Evolutionary conservation across 345 rosid species (phyloP), one percentile per base, ranked within the genome.

Genomic region (Populus deltoides): DNA sequence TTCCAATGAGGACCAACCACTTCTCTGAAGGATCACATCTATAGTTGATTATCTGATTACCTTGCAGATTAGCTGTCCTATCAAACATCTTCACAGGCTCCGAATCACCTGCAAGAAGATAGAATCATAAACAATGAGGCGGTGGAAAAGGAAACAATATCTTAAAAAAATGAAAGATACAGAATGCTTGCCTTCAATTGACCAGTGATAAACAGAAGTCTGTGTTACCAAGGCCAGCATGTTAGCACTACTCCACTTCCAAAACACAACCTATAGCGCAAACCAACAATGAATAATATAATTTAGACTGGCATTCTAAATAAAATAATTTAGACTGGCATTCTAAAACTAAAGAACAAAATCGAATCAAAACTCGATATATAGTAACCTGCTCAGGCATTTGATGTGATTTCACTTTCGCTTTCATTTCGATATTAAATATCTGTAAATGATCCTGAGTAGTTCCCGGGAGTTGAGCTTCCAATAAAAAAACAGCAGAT

Each of bases 1-100:
- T 94, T 80, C 98, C 98, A 84, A 93, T 86, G 85, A 93, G 85
- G 76, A 94, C 97, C 86, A 94, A 83, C 98, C 98, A 94, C 85
- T 94, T 94, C 85, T 93, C 98, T 8, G 91, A 78, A 57, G 95
- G 93, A 75, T 94, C 97, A 85, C 98, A 94, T 77, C 90, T 90
- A 77, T 94, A 94, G 86, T 94, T 94, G 72, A 94, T 94, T 67
- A 94, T 93, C 89, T 94, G 98, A 86, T 91, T 94, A 86, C 85
- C 92, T 55, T 74, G 82, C 87, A 94, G 83, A 84, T 94, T 94
- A 73, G 97, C 92, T 7, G 97, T 90, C 83, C 98, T 89, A 66
- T 94, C 98, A 83, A 94, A 94, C 93, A 93, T 85, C 87, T 94
- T 94, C 66, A 86, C 89, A 67, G 98, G 98, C 77, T 91, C 97